Base-by-base conservation (phyloP, 768 basidiomycete genomes). In the Mycena olivaceomarginata region DNA sequence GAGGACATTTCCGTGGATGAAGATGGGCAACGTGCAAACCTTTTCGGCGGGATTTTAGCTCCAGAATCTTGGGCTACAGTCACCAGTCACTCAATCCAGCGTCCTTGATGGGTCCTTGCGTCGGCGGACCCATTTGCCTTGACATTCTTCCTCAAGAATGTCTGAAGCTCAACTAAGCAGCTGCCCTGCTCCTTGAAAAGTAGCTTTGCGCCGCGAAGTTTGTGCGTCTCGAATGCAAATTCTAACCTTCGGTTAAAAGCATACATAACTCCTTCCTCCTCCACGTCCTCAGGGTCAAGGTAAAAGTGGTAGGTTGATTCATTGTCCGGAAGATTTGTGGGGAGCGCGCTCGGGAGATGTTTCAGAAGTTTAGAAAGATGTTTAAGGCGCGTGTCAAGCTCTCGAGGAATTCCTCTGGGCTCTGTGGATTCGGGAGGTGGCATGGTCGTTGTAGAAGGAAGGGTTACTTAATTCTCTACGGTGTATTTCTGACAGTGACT, bases 241-340 rank as follows among this genome's bases (percentile, higher is more conserved):
- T 72, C 70, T 20, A 72, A 62, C 8, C 45, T 13, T 1, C 70
- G 41, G 20, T 71, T 71, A 46, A 71, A 71, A 10, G 70, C 70
- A 45, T 48, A 70, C 56, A 60, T 20, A 13, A 18, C 18, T n/a
- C 69, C 69, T 62, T 70, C 69, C 15, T 60, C 57, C 12, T 18
- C 22, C 20, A 70, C 57, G 39, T 70, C 57, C 1, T 60, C 69
- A 1, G 60, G 20, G 39, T 71, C 70, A n/a, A 71, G 60, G 39
- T 51, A 53, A 46, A 62, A 71, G 39, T 71, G 43, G 22, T 71
- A 71, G 15, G 59, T 71, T 15, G 60, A 71, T 3, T 60, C 31
- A 6, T 48, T 13, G 45, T 51, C 60, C 31, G 64, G 41, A 22
- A 13, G 40, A 45, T 64, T n/a, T 15, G 12, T n/a, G 22, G 51